A percentile compares a stretch with the other conserved stretches of the same genome.
Evolutionary conservation across 176 grass and related monocot genomes (phyloP).

Genomic region (Calamus simplicifolius): DNA sequence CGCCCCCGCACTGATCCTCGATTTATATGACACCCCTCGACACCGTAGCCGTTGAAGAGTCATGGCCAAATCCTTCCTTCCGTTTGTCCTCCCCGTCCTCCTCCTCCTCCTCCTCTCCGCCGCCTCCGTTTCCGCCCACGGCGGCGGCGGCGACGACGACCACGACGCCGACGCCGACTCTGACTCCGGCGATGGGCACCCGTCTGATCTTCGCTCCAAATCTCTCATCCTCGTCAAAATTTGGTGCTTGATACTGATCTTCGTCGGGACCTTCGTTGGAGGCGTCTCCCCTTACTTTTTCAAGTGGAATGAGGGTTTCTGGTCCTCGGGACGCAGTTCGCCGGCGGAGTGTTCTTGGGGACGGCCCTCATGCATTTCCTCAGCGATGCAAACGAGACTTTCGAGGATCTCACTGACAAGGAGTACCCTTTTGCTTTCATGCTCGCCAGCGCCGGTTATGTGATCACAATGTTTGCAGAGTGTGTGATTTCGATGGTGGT

Average conservation of each 20-base stretch:
- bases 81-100: background rate
- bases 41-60: too few relatives aligned
- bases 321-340: constrained; percentile 75
- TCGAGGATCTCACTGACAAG: constrained; percentile 45
- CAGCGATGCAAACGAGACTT: constrained; percentile 74
- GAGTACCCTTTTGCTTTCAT: constrained; percentile 77
- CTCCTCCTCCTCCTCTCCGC: constrained; percentile 8
- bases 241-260: constrained; percentile 63
- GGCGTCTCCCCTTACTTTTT: constrained; percentile 86
- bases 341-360: constrained; percentile 79
- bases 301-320: constrained; percentile 90
- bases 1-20: too few relatives aligned
- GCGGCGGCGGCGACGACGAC: constrained; percentile 26
- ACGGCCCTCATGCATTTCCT: constrained; percentile 95
- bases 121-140: constrained; percentile 2
- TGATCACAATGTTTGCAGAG: constrained; percentile 68
- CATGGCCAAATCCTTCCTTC: too few relatives aligned
- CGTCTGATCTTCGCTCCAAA: constrained; percentile 52
- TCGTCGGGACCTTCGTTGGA: constrained; percentile 55
- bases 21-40: too few relatives aligned
- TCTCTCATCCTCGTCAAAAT: constrained; percentile 62
- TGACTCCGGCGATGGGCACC: background rate
- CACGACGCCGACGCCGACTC: constrained; percentile 11
- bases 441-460: constrained; percentile 64
- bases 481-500: constrained; percentile 52